phyloP scores from a whole-genome alignment of 2,329 filamentous ascomycete genomes.

The Talaromyces sp. region DNA sequence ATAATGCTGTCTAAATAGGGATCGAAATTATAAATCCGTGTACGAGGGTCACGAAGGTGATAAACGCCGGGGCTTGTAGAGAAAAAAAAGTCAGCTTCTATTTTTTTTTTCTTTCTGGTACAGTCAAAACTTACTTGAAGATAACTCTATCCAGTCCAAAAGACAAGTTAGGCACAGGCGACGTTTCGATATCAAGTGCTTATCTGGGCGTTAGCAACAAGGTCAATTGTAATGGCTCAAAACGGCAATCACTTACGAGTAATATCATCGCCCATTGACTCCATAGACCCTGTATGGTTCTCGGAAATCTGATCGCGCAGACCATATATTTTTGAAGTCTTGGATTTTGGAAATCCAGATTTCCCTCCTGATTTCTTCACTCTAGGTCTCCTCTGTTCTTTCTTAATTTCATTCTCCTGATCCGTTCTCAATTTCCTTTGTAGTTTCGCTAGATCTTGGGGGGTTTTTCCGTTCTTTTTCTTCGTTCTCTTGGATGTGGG shows the following conservation, averaged over 20 bases:
- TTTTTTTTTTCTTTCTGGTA: not conserved
- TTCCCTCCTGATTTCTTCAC: no score
- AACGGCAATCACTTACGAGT: slow-evolving; percentile 13
- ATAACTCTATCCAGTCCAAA: slow-evolving; percentile 83
- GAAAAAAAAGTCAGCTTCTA: not conserved
- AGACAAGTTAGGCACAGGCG: slow-evolving; percentile 58
- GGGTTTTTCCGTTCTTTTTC: not conserved
- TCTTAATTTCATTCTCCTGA: not conserved
- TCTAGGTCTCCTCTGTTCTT: no score
- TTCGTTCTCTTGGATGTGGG: not conserved
- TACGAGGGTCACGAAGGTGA: slow-evolving; percentile 80
- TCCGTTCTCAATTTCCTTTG: not conserved
- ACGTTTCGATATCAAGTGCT: slow-evolving; percentile 41
- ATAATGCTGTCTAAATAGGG: slow-evolving; percentile 90
- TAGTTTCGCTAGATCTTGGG: not conserved
- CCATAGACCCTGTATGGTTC: not conserved
- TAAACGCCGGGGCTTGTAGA: slow-evolving; percentile 67
- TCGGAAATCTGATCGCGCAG: not conserved
- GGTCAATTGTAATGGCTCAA: not conserved
- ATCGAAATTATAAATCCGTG: slow-evolving; percentile 92
- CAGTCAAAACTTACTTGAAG: slow-evolving; percentile 64
- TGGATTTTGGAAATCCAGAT: not conserved
- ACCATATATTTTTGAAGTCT: not conserved
- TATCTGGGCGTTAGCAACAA: slow-evolving; percentile 1
- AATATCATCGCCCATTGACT: not conserved